Percentiles rank a stretch among this genome's conserved stretches.
Conservation (phyloP, 441 rosid species). For the Mallotus repandus region DNA sequence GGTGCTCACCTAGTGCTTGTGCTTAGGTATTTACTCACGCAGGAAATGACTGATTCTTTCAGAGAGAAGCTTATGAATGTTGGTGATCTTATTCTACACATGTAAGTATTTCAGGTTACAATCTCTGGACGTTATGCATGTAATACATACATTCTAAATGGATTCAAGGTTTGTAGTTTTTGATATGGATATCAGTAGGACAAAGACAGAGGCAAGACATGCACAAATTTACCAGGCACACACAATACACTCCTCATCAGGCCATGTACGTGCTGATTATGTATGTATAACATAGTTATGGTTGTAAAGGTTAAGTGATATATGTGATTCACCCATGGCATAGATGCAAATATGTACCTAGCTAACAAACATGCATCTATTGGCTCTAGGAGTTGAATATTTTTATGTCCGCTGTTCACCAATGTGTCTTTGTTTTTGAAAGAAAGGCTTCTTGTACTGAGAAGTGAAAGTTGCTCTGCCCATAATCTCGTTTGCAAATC, state of each 20-base stretch:
- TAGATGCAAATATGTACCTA: background rate
- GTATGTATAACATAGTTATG: background rate
- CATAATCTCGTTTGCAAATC: conserved; percentile 18
- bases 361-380: background rate
- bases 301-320: background rate
- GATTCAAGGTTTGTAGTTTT: background rate
- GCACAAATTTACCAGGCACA: background rate
- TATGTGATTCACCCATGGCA: background rate
- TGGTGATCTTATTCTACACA: conserved; percentile 91
- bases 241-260: background rate
- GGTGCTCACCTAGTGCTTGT: conserved; percentile 97
- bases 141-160: background rate
- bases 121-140: background rate
- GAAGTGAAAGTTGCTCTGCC: conserved; percentile 11
- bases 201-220: background rate
- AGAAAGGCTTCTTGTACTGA: conserved; percentile 4
- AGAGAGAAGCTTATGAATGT: conserved; percentile 81
- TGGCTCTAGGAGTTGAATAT: conserved; percentile 8
- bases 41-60: conserved; percentile 72
- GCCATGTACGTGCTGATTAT: background rate
- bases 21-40: conserved; percentile 73
- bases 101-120: conserved; percentile 50
- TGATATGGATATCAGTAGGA: background rate
- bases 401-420: background rate
- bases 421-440: conserved; percentile 3